A percentile compares a stretch with the other conserved stretches of the same genome.
Conservation (phyloP, 2,329 filamentous ascomycete genomes). For the Beauveria sp. region DNA sequence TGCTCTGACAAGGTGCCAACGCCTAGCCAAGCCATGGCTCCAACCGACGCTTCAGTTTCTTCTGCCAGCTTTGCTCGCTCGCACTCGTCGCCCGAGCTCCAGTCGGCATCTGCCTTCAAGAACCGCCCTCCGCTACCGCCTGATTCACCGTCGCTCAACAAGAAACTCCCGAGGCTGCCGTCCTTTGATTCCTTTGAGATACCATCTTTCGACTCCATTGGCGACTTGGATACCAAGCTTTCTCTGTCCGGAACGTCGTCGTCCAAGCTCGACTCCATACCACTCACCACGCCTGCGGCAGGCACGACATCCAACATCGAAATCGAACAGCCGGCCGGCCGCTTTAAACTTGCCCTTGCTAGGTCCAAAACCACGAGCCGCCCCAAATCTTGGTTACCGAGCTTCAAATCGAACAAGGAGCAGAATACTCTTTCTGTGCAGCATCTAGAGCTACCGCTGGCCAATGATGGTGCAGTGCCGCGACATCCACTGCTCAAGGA, state of each 20-base stretch:
- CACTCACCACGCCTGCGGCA: not conserved
- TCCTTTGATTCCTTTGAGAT: conserved; percentile 40
- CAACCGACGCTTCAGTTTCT: conserved; percentile 23
- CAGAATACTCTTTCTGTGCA: conserved; percentile 16
- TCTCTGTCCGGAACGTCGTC: conserved; percentile 24
- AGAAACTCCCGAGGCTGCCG: conserved; percentile 22
- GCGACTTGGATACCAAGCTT: conserved; percentile 40
- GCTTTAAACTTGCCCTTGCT: not conserved
- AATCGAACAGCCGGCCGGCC: conserved; percentile 19
- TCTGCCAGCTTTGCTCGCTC: conserved; percentile 25
- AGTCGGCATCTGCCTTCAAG: conserved; percentile 18
- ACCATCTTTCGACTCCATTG: conserved; percentile 43
- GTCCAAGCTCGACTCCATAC: not conserved
- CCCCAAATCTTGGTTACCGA: conserved; percentile 45
- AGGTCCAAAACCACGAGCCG: conserved; percentile 33
- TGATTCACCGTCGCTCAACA: conserved; percentile 17
- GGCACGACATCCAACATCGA: conserved; percentile 29
- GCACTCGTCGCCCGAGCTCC: conserved; percentile 26
- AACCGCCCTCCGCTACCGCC: conserved; percentile 9
- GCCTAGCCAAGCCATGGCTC: conserved; percentile 28
- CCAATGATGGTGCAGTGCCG: conserved; percentile 15
- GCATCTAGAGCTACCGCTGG: conserved; percentile 21
- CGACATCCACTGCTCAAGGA: conserved; percentile 23
- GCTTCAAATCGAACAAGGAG: conserved; percentile 32
- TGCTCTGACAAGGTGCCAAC: not conserved